Evolutionary conservation across 176 grass and related monocot species (phyloP).

Genomic region (Zizania latifolia): DNA sequence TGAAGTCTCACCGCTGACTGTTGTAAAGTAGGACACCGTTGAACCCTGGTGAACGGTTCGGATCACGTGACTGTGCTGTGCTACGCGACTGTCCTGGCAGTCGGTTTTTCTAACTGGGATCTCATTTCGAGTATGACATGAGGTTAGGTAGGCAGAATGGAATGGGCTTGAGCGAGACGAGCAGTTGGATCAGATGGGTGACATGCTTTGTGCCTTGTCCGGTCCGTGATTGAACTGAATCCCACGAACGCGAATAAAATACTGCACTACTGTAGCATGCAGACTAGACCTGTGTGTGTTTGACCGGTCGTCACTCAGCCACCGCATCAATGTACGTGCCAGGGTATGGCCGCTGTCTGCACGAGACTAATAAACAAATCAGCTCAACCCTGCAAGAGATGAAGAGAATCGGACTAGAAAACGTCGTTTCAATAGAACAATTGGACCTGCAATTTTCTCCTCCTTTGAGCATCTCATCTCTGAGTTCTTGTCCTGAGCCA

Average conservation of each 20-base stretch:
- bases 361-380: too few species aligned
- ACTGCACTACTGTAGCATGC: not conserved
- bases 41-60: too few species aligned
- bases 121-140: too few species aligned
- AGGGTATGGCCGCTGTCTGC: not conserved
- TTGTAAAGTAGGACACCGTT: too few species aligned
- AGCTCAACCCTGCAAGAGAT: too few species aligned
- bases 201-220: slow-evolving; percentile 15
- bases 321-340: not conserved
- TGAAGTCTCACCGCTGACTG: too few species aligned
- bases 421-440: not conserved
- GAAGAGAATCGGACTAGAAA: not conserved
- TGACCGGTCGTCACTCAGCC: not conserved
- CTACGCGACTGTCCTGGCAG: too few species aligned
- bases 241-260: slow-evolving; percentile 5
- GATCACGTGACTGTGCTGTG: too few species aligned
- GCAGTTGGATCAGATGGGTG: not conserved
- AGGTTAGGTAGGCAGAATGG: not conserved
- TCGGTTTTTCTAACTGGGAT: too few species aligned
- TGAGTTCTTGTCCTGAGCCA: too few species aligned
- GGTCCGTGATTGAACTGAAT: slow-evolving; percentile 4
- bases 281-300: not conserved
- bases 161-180: not conserved
- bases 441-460: not conserved
- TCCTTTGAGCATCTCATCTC: not conserved